These are phyloP conservation scores for Mortierella sp. DNA, from an alignment of 371 early-diverging fungal species.

Conservation along the genomic window DNA sequence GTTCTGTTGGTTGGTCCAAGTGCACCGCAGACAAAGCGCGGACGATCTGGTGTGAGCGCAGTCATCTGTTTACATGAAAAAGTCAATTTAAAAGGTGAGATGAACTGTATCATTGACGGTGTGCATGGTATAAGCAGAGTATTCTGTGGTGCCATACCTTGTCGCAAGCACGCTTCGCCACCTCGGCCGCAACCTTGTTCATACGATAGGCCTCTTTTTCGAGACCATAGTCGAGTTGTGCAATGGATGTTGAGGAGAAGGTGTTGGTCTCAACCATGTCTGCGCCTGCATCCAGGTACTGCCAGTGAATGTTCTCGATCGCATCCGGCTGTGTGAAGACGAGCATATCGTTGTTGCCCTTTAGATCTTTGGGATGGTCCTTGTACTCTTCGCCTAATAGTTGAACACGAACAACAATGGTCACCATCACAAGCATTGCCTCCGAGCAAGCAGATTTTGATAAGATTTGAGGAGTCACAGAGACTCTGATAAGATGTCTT, in stretches of 20 bases:
- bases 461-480: too few species aligned
- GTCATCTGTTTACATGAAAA: slow-evolving; percentile 56
- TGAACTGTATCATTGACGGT: not conserved
- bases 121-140: too few species aligned
- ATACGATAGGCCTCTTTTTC: slow-evolving; percentile 88
- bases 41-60: slow-evolving; percentile 71
- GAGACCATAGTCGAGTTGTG: slow-evolving; percentile 90
- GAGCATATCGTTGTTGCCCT: slow-evolving; percentile 94
- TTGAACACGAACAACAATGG: too few species aligned
- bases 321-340: slow-evolving; percentile 90
- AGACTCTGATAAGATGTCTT: too few species aligned
- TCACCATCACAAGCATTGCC: too few species aligned
- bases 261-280: slow-evolving; percentile 96
- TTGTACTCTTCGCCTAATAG: slow-evolving; percentile 77
- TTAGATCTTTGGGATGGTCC: slow-evolving; percentile 83
- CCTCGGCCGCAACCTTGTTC: slow-evolving; percentile 89
- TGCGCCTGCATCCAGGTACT: slow-evolving; percentile 91
- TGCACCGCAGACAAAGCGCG: slow-evolving; percentile 88
- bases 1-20: slow-evolving; percentile 96
- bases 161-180: slow-evolving; percentile 86
- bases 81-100: not conserved
- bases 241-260: slow-evolving; percentile 89
- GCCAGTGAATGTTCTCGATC: slow-evolving; percentile 85
- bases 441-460: too few species aligned
- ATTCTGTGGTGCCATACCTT: slow-evolving; percentile 69